Base-by-base conservation (phyloP, 345 rosid genomes). In the Gossypium anomalum region DNA sequence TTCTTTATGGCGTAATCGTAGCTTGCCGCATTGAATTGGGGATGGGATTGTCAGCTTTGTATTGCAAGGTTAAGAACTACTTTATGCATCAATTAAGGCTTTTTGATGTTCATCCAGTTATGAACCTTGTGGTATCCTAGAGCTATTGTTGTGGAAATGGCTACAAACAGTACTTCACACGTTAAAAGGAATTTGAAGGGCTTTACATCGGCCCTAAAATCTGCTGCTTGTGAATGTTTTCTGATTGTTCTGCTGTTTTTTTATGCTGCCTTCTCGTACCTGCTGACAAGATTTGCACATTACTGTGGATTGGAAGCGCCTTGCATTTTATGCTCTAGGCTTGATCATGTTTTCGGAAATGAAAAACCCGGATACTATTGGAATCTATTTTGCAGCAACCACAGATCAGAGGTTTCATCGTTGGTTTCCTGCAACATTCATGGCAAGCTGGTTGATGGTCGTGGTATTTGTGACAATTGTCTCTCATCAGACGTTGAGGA, bases 311-410 rank as follows among this genome's bases (percentile, higher is more conserved):
- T 92, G 83, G 90, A 86, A 76, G 65, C 81, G 38, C 95, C 95
- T 64, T 92, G 95, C 83, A 82, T 90, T 76, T 82, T 92, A 29
- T 92, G 95, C 77, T 86, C 95, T 53, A 83, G 89, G 80, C 87
- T 90, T 70, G 93, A 90, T 76, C 93, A 83, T 62, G 76, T 83
- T 10, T 74, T 86, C 11, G 84, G 87, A 43, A 73, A 71, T 19
- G 83, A 67, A 75, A 82, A 77, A 41, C 87, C 88, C 75, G 85
- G 81, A 5, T 79, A 75, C n/a, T 87, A 85, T 80, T 67, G 87
- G 76, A 79, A 87, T 47, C 77, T 89, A 62, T 76, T 92, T 75
- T 92, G 97, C 77, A 71, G 85, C 63, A 75, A 66, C 79, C 97
- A 92, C 65, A 90, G 79, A 79, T 78, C 86, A 49, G 92, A 92